A percentile compares a stretch with the other conserved stretches of the same genome.
Conservation (phyloP, 768 basidiomycete genomes). For the Naganishia randhawae region DNA sequence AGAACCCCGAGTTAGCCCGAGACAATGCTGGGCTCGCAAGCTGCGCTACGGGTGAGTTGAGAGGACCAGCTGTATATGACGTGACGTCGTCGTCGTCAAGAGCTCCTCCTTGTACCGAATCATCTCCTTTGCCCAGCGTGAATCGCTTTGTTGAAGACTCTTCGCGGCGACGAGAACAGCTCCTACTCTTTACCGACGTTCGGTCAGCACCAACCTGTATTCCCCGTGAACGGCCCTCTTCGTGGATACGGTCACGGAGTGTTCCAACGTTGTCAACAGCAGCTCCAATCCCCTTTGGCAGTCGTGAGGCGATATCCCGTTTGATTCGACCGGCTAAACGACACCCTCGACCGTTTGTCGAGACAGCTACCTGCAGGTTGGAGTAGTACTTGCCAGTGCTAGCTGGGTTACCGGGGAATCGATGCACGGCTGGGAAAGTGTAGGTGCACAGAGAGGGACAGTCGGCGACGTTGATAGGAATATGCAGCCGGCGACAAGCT, state of each 20-base stretch:
- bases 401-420: conserved; percentile 56
- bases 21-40: conserved; percentile 41
- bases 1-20: conserved; percentile 32
- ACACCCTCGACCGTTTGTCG: conserved; percentile 89
- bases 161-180: conserved; percentile 1
- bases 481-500: conserved; percentile 59
- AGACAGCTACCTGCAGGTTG: conserved; percentile 65
- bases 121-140: background rate
- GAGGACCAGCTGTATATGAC: conserved; percentile 31
- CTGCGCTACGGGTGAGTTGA: conserved; percentile 53
- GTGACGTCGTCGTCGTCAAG: conserved; percentile 51
- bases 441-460: conserved; percentile 82
- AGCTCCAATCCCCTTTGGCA: conserved; percentile 68
- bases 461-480: conserved; percentile 83
- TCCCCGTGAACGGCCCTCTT: conserved; percentile 9
- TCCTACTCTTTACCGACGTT: conserved; percentile 8
- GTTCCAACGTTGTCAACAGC: conserved; percentile 72
- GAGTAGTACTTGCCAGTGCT: conserved; percentile 31
- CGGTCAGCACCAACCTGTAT: conserved; percentile 15
- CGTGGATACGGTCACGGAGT: conserved; percentile 55
- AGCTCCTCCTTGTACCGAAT: background rate
- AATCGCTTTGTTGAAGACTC: conserved; percentile 3
- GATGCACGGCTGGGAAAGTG: conserved; percentile 77
- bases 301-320: conserved; percentile 71
- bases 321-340: conserved; percentile 72